Evolutionary conservation across 257 asterid genomes (phyloP).

Genomic region (Scutellaria baicalensis): DNA sequence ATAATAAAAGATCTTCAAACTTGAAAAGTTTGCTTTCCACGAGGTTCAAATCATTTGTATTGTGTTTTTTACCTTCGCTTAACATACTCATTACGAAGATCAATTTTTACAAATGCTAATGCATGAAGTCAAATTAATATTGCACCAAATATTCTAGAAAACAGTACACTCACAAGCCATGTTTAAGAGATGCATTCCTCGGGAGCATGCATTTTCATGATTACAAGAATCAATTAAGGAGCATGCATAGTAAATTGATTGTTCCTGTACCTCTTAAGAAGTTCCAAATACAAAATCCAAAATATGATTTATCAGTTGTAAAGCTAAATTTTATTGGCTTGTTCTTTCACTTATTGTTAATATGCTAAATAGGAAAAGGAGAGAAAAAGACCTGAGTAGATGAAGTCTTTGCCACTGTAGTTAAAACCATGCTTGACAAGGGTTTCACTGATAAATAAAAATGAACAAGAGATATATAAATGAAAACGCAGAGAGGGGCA

Average conservation of each 20-base stretch:
- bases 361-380: not conserved
- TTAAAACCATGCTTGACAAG: slow-evolving; percentile 89
- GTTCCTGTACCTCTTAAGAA: not conserved
- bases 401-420: slow-evolving; percentile 88
- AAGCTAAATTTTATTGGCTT: not conserved
- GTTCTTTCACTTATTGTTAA: not conserved
- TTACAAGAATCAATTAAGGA: not conserved
- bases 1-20: not conserved
- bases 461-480: slow-evolving; percentile 12
- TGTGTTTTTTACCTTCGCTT: not conserved
- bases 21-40: not conserved
- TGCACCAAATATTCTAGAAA: not conserved
- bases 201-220: not conserved
- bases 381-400: slow-evolving; percentile 64
- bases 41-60: not conserved
- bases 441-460: slow-evolving; percentile 62
- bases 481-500: slow-evolving; percentile 11
- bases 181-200: not conserved
- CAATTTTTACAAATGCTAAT: not conserved
- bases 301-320: not conserved
- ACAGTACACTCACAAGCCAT: not conserved
- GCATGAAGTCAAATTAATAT: not conserved
- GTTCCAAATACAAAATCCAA: not conserved
- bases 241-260: not conserved
- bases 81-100: not conserved